Percentiles rank a stretch among this genome's conserved stretches.
These are phyloP conservation scores for Colletotrichum lini DNA, from an alignment of 2,329 filamentous ascomycete genomes.

Conservation along the genomic window DNA sequence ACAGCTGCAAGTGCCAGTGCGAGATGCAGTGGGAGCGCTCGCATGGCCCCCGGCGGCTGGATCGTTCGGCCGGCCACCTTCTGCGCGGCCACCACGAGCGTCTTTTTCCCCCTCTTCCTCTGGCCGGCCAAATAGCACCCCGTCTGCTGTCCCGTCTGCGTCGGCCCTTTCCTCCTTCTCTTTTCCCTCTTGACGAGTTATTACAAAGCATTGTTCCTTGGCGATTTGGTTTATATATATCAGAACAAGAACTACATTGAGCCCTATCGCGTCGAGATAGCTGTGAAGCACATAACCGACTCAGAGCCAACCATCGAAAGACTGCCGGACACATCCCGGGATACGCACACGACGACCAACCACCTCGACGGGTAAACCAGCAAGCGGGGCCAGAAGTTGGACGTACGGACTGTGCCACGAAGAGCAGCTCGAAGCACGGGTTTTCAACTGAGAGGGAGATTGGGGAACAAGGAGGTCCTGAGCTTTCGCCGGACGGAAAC, in stretches of 20 bases:
- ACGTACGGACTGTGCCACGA: constrained; percentile 2
- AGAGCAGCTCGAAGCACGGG: background rate
- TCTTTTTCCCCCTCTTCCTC: background rate
- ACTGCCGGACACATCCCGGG: background rate
- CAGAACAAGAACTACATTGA: too few relatives aligned
- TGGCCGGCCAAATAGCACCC: constrained; percentile 35
- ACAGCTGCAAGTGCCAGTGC: constrained; percentile 39
- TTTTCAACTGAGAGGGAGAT: background rate
- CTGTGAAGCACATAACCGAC: background rate
- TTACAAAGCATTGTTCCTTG: constrained; percentile 1
- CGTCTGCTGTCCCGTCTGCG: background rate
- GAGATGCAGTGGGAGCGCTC: constrained; percentile 26
- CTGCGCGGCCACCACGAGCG: constrained; percentile 5
- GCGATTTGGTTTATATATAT: constrained; percentile 9
- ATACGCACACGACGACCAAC: constrained; percentile 13
- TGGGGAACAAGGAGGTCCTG: background rate
- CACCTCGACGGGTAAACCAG: background rate
- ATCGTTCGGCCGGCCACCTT: constrained; percentile 22
- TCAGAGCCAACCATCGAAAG: background rate
- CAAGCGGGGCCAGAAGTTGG: background rate
- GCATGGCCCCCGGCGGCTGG: constrained; percentile 36
- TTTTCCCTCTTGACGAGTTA: constrained; percentile 35
- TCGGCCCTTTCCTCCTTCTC: constrained; percentile 19
- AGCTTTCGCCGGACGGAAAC: background rate
- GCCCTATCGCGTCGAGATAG: too few relatives aligned